These are phyloP conservation scores for Spiraea crenata DNA, from an alignment of 331 rosid species.

Conservation along the genomic window DNA sequence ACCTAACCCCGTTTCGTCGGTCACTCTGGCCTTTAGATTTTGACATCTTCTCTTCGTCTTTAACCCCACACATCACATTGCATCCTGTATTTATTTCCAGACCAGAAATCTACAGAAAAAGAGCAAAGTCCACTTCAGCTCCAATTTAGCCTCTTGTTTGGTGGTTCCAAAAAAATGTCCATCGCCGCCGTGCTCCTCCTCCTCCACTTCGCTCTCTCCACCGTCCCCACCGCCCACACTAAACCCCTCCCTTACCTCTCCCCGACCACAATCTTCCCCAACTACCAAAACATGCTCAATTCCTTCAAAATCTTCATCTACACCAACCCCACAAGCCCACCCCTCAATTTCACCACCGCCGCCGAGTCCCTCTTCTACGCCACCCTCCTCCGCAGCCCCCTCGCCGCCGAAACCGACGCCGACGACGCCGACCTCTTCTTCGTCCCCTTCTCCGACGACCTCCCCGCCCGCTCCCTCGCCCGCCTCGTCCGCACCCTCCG, in stretches of 20 bases:
- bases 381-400: constrained; percentile 42
- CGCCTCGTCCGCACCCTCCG: constrained; percentile 45
- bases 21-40: background rate
- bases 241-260: constrained; percentile 47
- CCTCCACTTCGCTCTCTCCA: constrained; percentile 24
- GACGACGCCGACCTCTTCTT: constrained; percentile 67
- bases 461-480: constrained; percentile 47
- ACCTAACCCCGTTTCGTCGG: background rate
- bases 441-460: constrained; percentile 54
- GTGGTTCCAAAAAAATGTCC: constrained; percentile 8
- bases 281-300: constrained; percentile 52
- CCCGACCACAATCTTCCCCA: constrained; percentile 37
- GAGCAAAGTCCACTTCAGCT: background rate
- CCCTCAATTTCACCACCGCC: constrained; percentile 34
- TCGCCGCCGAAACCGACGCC: constrained; percentile 40
- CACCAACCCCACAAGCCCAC: constrained; percentile 37
- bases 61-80: background rate
- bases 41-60: background rate
- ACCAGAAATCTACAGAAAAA: background rate
- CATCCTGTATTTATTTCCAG: background rate
- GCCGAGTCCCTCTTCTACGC: constrained; percentile 51
- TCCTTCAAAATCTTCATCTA: constrained; percentile 55
- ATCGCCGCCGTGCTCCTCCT: background rate
- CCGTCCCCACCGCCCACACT: constrained; percentile 13
- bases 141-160: background rate